Base-by-base conservation (phyloP, 495 filamentous ascomycete species). In the Penicillium longicatenatum region DNA sequence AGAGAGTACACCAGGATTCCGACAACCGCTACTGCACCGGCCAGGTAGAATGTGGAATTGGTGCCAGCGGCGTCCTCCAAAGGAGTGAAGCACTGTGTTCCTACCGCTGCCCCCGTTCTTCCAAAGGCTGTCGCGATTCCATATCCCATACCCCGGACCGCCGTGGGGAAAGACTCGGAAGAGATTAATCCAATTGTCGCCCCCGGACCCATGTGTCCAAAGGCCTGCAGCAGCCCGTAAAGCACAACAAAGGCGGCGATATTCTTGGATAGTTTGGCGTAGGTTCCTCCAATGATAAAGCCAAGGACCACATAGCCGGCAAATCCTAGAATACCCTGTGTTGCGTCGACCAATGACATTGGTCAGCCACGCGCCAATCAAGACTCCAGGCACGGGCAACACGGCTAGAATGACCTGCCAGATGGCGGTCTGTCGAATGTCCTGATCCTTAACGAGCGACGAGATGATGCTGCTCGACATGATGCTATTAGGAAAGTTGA, bases 381-480 rank as follows among this genome's bases (percentile, higher is more conserved):
- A 8, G 12, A 75, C 72, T 7, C 70, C 72, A 1, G 72, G 70
- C 3, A 75, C 69, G 1, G 72, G 70, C 10, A 75, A 63, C 10
- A 65, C 64, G n/a, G 67, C 63, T 1, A 73, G 61, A 30, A 75
- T 68, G 9, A 75, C 66, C 43, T 75, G 72, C 72, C 70, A 75
- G 19, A 68, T 66, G 11, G 70, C 72, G 0, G 69, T 73, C 14
- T 66, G 65, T 43, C 66, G 64, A 22, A 75, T 65, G 47, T 73
- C 60, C 39, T 56, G 24, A 44, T 73, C 64, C 21, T 61, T 61
- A 4, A 73, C 72, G 16, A 75, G 56, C 0, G 70, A 72, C 4
- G 73, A 65, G 35, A 77, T 74, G 44, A 77, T 77, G 7, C 65
- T 65, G 56, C 71, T 67, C 3, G 71, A 74, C 71, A 77, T 74